These are phyloP conservation scores for Globisporangium nodosum DNA, from an alignment of 352 stramenopile genomes.

Conservation along the genomic window DNA sequence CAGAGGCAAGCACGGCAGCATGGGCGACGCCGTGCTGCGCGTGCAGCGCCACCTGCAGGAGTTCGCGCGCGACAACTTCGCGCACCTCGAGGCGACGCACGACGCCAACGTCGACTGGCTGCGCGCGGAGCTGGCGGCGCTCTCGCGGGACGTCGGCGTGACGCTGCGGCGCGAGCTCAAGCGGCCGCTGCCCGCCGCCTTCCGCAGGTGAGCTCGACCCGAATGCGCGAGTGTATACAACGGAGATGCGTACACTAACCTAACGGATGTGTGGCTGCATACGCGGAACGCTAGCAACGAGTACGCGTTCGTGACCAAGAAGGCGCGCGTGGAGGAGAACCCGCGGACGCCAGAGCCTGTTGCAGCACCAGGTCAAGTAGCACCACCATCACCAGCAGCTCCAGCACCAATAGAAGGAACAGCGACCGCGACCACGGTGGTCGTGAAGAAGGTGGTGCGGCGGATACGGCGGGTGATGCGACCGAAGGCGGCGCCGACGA, in stretches of 20 bases:
- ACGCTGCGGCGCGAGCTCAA: conserved; percentile 36
- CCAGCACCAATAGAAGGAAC: neutral
- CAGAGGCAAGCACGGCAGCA: conserved; percentile 7
- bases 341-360: neutral
- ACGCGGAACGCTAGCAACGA: neutral
- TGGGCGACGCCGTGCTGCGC: conserved; percentile 65
- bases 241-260: neutral
- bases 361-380: neutral
- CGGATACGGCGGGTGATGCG: conserved; percentile 31
- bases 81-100: conserved; percentile 37
- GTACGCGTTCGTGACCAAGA: conserved; percentile 13
- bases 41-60: conserved; percentile 50
- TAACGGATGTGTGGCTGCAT: conserved; percentile 1
- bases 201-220: conserved; percentile 6
- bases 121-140: conserved; percentile 38
- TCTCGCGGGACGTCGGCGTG: conserved; percentile 47
- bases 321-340: conserved; percentile 2
- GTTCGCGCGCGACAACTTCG: conserved; percentile 48
- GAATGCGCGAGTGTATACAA: conserved; percentile 5
- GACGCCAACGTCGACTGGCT: conserved; percentile 41
- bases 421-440: too few relatives aligned
- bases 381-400: conserved; percentile 1
- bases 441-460: conserved; percentile 28
- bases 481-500: conserved; percentile 22
- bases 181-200: conserved; percentile 7